Percentiles rank a stretch among this genome's conserved stretches.
Evolutionary conservation across 2,329 filamentous ascomycete species (phyloP).

Genomic region (Nannizziopsis arthrosporioides): DNA sequence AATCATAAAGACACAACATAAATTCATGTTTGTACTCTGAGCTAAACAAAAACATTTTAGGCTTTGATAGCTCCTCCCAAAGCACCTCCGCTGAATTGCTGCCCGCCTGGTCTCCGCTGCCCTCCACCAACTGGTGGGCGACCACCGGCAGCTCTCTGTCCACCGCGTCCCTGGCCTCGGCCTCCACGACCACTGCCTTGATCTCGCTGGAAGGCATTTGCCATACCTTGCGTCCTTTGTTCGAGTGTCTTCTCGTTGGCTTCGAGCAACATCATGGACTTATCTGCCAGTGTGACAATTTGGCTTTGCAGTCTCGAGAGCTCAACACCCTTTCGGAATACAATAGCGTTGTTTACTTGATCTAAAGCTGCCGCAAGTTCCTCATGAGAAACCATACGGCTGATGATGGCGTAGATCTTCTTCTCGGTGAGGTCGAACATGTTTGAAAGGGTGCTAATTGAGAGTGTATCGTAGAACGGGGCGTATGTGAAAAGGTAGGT

Average conservation of each 20-base stretch:
- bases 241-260: conserved; percentile 94
- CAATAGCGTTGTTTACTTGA: conserved; percentile 92
- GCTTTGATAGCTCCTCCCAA: conserved; percentile 42
- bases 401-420: conserved; percentile 90
- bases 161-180: conserved; percentile 47
- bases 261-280: conserved; percentile 91
- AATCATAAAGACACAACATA: conserved; percentile 12
- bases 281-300: conserved; percentile 86
- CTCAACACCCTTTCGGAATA: conserved; percentile 99
- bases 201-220: conserved; percentile 90
- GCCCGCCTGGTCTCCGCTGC: conserved; percentile 37
- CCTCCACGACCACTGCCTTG: conserved; percentile 61
- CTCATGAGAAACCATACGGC: conserved; percentile 99
- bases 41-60: conserved; percentile 25
- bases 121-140: conserved; percentile 31
- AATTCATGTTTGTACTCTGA: conserved; percentile 6
- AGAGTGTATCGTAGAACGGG: conserved; percentile 95
- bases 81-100: conserved; percentile 41
- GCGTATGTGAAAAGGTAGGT: conserved; percentile 99
- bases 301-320: conserved; percentile 90
- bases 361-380: conserved; percentile 92
- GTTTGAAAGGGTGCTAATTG: conserved; percentile 66
- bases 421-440: conserved; percentile 92
- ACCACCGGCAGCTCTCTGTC: conserved; percentile 30
- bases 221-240: conserved; percentile 89